These are phyloP conservation scores for Usnea hakonensis DNA, from an alignment of 495 filamentous ascomycete genomes.

Conservation along the genomic window DNA sequence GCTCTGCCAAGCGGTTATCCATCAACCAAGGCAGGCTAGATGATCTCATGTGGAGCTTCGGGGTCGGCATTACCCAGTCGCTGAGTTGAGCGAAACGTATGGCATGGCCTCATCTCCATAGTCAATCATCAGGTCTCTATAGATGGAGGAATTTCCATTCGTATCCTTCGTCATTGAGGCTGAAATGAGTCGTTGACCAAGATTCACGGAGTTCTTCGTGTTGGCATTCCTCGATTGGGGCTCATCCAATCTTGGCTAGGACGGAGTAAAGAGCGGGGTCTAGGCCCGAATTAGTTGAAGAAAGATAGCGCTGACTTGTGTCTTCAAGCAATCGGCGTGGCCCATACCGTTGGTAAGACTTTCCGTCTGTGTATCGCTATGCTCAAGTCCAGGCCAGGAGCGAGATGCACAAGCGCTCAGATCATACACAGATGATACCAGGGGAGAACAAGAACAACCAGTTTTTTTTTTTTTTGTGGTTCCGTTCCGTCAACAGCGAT, in stretches of 20 bases:
- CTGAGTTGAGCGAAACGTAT: neutral
- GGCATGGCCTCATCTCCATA: neutral
- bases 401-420: neutral
- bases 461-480: neutral
- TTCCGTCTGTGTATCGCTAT: neutral
- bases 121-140: neutral
- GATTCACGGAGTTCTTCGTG: neutral
- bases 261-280: neutral
- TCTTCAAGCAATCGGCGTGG: no score
- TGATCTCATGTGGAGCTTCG: no score
- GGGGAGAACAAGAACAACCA: neutral
- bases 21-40: neutral
- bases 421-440: neutral
- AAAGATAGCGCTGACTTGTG: no score
- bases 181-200: neutral
- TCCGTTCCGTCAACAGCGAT: neutral
- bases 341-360: neutral
- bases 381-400: neutral
- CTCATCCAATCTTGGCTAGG: neutral
- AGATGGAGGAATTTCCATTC: neutral
- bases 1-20: neutral
- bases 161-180: neutral
- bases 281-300: neutral
- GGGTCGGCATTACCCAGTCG: neutral
- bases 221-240: neutral